Evolutionary conservation across 176 grass and related monocot genomes (phyloP).

Genomic region (Aegilops bicornis): DNA sequence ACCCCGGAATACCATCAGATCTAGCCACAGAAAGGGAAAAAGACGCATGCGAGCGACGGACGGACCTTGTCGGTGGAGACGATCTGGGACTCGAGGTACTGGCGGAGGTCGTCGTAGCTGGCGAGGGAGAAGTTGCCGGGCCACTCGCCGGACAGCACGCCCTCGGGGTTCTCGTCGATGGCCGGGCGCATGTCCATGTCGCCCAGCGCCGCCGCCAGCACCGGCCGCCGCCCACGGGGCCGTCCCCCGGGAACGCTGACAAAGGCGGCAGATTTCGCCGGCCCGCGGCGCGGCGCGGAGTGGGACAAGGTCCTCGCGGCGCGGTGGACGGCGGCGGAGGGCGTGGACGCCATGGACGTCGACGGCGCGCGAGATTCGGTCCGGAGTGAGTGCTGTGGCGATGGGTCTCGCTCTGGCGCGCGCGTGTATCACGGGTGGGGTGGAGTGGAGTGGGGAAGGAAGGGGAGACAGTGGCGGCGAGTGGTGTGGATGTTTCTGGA

Average conservation of each 20-base stretch:
- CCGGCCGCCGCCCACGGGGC: background rate
- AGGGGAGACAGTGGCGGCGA: background rate
- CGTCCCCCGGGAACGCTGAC: background rate
- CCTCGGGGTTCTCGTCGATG: background rate
- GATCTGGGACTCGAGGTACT: background rate
- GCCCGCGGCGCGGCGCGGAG: background rate
- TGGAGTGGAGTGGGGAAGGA: background rate
- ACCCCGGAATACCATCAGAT: background rate
- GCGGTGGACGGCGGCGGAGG: background rate
- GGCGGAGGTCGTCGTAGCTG: conserved; percentile 22
- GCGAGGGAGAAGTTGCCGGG: background rate
- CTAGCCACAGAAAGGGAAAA: too few relatives aligned
- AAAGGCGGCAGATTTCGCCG: background rate
- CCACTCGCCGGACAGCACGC: background rate
- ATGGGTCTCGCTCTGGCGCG: too few relatives aligned
- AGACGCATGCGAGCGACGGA: background rate
- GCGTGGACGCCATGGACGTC: conserved; percentile 9
- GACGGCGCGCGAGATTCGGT: background rate
- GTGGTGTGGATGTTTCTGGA: conserved; percentile 1
- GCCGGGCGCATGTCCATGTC: background rate
- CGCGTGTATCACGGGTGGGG: background rate
- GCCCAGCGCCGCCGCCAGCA: background rate
- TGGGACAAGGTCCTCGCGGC: background rate
- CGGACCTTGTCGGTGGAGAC: background rate
- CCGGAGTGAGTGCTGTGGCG: too few relatives aligned